Evolutionary conservation across 2,329 filamentous ascomycete genomes (phyloP).

Genomic region (Coniochaeta sp.): DNA sequence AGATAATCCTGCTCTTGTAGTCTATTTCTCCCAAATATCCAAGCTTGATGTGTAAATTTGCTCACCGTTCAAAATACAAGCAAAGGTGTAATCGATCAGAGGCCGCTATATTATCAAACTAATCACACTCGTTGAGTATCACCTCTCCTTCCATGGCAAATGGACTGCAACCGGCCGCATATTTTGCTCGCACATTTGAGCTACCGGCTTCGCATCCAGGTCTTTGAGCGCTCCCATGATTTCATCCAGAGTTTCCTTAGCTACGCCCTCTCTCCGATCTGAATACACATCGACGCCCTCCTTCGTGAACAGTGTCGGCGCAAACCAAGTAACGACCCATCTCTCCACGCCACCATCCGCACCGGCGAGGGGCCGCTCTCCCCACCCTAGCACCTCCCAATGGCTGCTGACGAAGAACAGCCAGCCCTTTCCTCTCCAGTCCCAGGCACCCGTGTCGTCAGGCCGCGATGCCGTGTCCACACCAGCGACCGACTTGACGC

Average conservation of each 20-base stretch:
- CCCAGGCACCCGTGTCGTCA: constrained; percentile 42
- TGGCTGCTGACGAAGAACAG: constrained; percentile 64
- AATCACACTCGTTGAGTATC: background rate
- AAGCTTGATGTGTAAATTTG: too few relatives aligned
- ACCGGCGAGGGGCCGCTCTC: constrained; percentile 38
- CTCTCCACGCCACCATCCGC: constrained; percentile 33
- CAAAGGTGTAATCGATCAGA: too few relatives aligned
- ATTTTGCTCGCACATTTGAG: constrained; percentile 37
- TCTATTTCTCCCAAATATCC: too few relatives aligned
- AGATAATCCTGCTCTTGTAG: background rate
- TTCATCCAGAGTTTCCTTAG: constrained; percentile 43
- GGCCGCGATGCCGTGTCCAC: constrained; percentile 44
- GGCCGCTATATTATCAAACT: background rate
- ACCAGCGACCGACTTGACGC: constrained; percentile 56
- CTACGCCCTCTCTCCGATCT: constrained; percentile 52
- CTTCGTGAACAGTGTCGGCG: constrained; percentile 74
- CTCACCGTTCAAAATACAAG: background rate
- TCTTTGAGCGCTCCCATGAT: constrained; percentile 48
- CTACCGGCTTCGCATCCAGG: constrained; percentile 49
- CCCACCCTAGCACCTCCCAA: constrained; percentile 79
- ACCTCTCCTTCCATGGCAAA: constrained; percentile 39
- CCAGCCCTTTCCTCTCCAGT: constrained; percentile 74
- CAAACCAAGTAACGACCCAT: constrained; percentile 82
- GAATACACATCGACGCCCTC: constrained; percentile 77
- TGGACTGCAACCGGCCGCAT: constrained; percentile 44